phyloP scores from a whole-genome alignment of 331 rosid species.

The Malus hybrid region DNA sequence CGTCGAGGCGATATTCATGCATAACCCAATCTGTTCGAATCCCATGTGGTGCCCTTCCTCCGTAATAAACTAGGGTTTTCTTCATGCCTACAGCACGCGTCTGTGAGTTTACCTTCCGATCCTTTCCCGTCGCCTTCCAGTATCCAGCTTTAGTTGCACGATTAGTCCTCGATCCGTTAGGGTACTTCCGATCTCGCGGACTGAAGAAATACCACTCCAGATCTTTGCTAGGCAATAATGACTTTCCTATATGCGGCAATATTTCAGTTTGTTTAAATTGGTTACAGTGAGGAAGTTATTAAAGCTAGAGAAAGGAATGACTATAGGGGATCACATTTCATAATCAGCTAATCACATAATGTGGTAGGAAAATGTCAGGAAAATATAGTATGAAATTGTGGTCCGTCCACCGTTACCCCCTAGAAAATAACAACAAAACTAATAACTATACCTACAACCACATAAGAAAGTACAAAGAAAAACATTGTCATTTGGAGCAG shows the following conservation, averaged over 20 bases:
- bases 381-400: too few species aligned
- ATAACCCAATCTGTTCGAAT: slow-evolving; percentile 82
- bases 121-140: slow-evolving; percentile 99
- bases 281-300: neutral
- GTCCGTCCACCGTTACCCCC: too few species aligned
- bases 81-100: slow-evolving; percentile 74
- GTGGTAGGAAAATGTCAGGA: too few species aligned
- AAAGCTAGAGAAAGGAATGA: neutral
- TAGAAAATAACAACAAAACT: too few species aligned
- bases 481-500: too few species aligned
- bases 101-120: slow-evolving; percentile 76
- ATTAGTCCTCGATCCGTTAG: slow-evolving; percentile 93
- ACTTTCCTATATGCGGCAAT: slow-evolving; percentile 46
- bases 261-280: neutral
- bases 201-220: slow-evolving; percentile 97
- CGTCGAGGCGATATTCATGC: slow-evolving; percentile 98
- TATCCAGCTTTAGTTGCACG: slow-evolving; percentile 92
- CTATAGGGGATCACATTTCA: neutral
- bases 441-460: too few species aligned
- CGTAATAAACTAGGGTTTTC: slow-evolving; percentile 93
- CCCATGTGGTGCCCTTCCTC: slow-evolving; percentile 96
- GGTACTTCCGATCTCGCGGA: slow-evolving; percentile 85
- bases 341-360: neutral
- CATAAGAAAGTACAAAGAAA: too few species aligned
- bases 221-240: slow-evolving; percentile 92